phyloP scores from a whole-genome alignment of 1,284 basidiomycete genomes.

The Moesziomyces aphidis region DNA sequence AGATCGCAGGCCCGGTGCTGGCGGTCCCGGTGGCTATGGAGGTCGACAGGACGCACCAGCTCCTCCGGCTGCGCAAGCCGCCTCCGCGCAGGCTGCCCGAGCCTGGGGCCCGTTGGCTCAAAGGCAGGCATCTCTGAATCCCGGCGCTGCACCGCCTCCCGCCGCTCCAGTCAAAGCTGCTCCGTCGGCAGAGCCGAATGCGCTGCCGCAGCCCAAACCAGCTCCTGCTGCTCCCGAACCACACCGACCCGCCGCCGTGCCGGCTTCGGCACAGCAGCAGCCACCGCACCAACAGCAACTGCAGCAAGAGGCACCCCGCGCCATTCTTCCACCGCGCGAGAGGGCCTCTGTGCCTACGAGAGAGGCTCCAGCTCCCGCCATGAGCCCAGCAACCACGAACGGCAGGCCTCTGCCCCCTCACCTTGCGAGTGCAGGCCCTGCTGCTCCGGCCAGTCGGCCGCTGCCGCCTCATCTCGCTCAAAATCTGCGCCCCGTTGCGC shows the following conservation, averaged over 20 bases:
- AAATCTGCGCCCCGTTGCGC: slow-evolving; percentile 23
- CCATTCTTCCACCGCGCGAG: slow-evolving; percentile 6
- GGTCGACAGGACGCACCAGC: slow-evolving; percentile 19
- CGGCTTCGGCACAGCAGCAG: slow-evolving; percentile 19
- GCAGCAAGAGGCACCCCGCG: slow-evolving; percentile 6
- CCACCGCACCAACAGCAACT: slow-evolving; percentile 12
- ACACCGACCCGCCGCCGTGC: slow-evolving; percentile 4
- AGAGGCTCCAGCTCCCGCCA: slow-evolving; percentile 3
- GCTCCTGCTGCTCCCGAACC: slow-evolving; percentile 14
- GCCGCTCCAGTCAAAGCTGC: slow-evolving; percentile 12
- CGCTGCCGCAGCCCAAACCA: slow-evolving; percentile 8
- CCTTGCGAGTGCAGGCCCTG: slow-evolving; percentile 24
- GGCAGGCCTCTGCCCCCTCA: slow-evolving; percentile 40
- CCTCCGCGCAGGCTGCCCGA: slow-evolving; percentile 26
- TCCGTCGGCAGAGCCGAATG: slow-evolving; percentile 10
- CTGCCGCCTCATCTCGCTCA: slow-evolving; percentile 55
- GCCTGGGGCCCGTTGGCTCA: slow-evolving; percentile 65
- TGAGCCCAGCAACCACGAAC: slow-evolving; percentile 5
- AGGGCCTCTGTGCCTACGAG: background rate
- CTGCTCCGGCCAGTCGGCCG: slow-evolving; percentile 18
- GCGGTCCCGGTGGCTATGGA: slow-evolving; percentile 19
- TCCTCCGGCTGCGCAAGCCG: slow-evolving; percentile 19
- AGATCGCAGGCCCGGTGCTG: slow-evolving; percentile 25
- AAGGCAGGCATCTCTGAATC: slow-evolving; percentile 51
- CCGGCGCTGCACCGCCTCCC: slow-evolving; percentile 28